Base-by-base conservation (phyloP, 371 early-diverging fungal species). In the Blakeslea trispora region DNA sequence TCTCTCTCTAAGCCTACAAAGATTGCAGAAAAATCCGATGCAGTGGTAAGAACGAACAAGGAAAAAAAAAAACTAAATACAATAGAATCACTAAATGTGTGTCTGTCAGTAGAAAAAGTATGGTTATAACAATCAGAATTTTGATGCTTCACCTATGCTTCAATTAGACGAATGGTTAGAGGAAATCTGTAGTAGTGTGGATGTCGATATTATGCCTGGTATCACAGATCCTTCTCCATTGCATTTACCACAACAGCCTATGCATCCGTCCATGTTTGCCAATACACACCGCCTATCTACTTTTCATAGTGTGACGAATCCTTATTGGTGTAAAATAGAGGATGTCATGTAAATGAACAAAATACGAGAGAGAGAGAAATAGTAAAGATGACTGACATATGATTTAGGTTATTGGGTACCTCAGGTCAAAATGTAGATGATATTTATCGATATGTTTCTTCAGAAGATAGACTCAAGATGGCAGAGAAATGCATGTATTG, bases 351-450 rank as follows among this genome's bases (percentile, higher is more conserved):
- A 76, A 64, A 72, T n/a, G n/a, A n/a, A n/a, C n/a, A n/a, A n/a
- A n/a, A n/a, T n/a, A n/a, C n/a, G n/a, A n/a, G n/a, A n/a, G n/a
- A n/a, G n/a, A n/a, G n/a, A n/a, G n/a, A n/a, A n/a, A n/a, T n/a
- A n/a, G n/a, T n/a, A n/a, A n/a, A n/a, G n/a, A n/a, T n/a, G n/a
- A n/a, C n/a, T n/a, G n/a, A n/a, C n/a, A n/a, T n/a, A n/a, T n/a
- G n/a, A 53, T 48, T 37, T 53, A 85, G 89, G 0, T 58, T 94
- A 24, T 69, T 95, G 44, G 94, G 90, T 8, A 84, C 88, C 0
- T 82, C 91, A 0, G 98, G 98, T 3, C 96, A 97, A 72, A 90
- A 84, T 40, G 55, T 96, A 32, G 90, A 93, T 58, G 96, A 96
- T 62, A 81, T 94, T 19, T 82, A 69, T 64, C 82, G 78, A 62